These are phyloP conservation scores for Phialophora macrospora DNA, from an alignment of 2,329 filamentous ascomycete genomes.

Conservation along the genomic window DNA sequence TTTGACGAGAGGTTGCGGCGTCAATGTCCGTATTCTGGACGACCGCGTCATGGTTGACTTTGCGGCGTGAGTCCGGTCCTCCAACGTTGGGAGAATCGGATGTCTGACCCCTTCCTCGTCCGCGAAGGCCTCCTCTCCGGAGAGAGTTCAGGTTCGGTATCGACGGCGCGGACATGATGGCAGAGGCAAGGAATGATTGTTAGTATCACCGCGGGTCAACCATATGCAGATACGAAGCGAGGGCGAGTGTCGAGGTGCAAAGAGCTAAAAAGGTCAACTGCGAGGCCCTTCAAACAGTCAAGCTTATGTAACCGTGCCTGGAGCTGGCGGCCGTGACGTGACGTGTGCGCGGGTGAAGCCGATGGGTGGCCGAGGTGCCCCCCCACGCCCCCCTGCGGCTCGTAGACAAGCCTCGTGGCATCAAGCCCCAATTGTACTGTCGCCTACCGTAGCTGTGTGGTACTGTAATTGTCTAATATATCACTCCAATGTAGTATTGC, in stretches of 20 bases:
- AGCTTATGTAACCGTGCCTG: too few species aligned
- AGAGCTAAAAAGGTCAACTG: neutral
- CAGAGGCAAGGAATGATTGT: neutral
- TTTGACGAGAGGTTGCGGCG: conserved; percentile 84
- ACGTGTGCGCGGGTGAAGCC: neutral
- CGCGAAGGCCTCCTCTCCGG: conserved; percentile 56
- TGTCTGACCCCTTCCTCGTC: conserved; percentile 56
- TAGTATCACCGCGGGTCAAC: neutral
- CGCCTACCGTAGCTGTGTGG: neutral
- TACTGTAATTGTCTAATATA: neutral
- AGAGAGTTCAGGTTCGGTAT: conserved; percentile 79
- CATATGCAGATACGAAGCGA: neutral
- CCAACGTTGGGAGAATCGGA: conserved; percentile 45
- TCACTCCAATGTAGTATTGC: neutral
- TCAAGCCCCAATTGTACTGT: neutral
- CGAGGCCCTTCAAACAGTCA: neutral
- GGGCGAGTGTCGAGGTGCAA: neutral
- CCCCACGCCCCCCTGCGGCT: too few species aligned
- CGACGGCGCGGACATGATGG: conserved; percentile 68
- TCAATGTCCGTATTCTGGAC: conserved; percentile 92
- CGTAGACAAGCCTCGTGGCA: neutral
- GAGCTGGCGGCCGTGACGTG: too few species aligned
- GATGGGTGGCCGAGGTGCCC: too few species aligned
- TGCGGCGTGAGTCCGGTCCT: conserved; percentile 25
- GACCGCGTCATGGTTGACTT: conserved; percentile 61